Evolutionary conservation across 306 rosid species (phyloP), one percentile per base, ranked within the genome.

Genomic region (Inga laurina): DNA sequence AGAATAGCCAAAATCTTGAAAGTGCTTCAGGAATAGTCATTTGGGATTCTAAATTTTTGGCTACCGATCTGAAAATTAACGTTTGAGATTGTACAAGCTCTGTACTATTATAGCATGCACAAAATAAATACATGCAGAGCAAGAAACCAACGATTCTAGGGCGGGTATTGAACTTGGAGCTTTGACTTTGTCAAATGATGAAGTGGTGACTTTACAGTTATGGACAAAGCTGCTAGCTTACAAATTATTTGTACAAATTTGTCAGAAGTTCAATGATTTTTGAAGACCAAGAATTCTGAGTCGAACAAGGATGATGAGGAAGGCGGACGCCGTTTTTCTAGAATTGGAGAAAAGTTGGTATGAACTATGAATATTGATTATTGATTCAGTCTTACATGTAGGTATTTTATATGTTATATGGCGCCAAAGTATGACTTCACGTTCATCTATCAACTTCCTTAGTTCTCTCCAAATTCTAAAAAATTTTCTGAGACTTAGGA

Each of bases 141-240:
- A 39, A 61, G 12, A 49, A 69, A 2, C 35, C 57, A 68, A 49
- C 68, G 85, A 81, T 84, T 77, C 65, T 74, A 45, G 34, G 14
- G 74, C 45, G 57, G 72, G 4, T 57, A 30, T 10, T 59, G 39
- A 83, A 7, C 34, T 80, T 66, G 49, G 37, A 14, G 16, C 24
- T 71, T 77, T 82, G 71, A 84, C 70, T 24, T 8, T 37, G 88
- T 84, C 86, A 78, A 78, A 45, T 51, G 2, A 68, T 82, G 37
- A 7, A 34, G 18, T 12, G 30, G 41, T 48, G 86, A 87, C 72
- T 84, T 35, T 37, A 27, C 27, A 27, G 27, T 27, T 27, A 2
- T 8, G 7, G 72, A 67, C 14, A 18, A 67, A 67, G 44, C 6
- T 35, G 13, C 72, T 67, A 15, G 10, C 27, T 14, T 32, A 32